Conservation (phyloP, 768 basidiomycete species). For the Hypsizygus marmoreus region DNA sequence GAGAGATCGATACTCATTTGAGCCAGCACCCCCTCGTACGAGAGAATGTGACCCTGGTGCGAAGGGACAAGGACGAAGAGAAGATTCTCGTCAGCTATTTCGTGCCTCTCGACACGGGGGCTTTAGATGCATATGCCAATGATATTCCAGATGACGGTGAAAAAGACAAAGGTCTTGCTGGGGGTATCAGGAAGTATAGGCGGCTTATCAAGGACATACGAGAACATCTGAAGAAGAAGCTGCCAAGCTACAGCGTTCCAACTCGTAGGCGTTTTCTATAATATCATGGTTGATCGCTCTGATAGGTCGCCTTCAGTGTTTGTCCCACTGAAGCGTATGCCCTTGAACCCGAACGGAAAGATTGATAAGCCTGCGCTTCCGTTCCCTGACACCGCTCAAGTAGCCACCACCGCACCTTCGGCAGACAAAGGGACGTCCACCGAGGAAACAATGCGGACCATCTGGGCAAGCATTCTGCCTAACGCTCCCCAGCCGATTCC, state of each 20-base stretch:
- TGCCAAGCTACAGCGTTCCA: constrained; percentile 94
- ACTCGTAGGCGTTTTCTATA: constrained; percentile 57
- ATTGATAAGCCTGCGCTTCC: constrained; percentile 98
- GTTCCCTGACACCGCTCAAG: constrained; percentile 93
- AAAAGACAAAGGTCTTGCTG: constrained; percentile 60
- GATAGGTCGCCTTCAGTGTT: constrained; percentile 61
- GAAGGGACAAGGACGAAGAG: constrained; percentile 98
- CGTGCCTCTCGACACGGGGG: constrained; percentile 77
- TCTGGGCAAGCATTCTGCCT: constrained; percentile 85
- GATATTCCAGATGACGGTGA: constrained; percentile 61
- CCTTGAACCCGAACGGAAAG: constrained; percentile 98
- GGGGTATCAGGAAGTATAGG: constrained; percentile 84
- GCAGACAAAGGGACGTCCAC: constrained; percentile 58
- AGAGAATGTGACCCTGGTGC: constrained; percentile 97
- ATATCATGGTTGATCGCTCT: constrained; percentile 2
- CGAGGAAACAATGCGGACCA: constrained; percentile 76
- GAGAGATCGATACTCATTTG: constrained; percentile 96
- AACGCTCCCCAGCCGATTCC: constrained; percentile 78
- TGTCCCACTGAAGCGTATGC: constrained; percentile 93
- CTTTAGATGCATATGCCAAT: constrained; percentile 68
- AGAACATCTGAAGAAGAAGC: constrained; percentile 94
- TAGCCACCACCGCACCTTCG: constrained; percentile 40
- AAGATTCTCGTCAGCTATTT: constrained; percentile 98
- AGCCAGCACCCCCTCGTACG: constrained; percentile 90
- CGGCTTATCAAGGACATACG: constrained; percentile 90